Conservation (phyloP, 345 rosid species). For the Populus nigra region DNA sequence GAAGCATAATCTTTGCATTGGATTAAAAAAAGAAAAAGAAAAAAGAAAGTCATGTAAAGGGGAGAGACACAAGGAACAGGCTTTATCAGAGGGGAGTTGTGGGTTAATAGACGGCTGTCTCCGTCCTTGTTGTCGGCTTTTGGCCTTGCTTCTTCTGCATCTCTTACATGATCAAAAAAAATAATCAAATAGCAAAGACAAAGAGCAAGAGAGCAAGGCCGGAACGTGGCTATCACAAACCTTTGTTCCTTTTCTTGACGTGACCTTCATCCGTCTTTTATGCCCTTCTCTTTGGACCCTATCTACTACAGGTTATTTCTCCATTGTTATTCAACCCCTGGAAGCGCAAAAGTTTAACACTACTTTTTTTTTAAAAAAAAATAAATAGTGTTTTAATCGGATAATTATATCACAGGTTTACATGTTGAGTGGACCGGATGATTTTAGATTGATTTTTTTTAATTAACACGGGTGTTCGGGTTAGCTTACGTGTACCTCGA, state of each 20-base stretch:
- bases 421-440: too few species aligned
- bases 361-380: too few species aligned
- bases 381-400: too few species aligned
- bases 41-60: background rate
- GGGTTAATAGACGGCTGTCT: conserved; percentile 59
- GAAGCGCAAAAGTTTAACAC: too few species aligned
- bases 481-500: too few species aligned
- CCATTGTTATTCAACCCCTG: too few species aligned
- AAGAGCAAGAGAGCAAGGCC: background rate
- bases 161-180: conserved; percentile 1
- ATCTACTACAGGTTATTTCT: background rate
- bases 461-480: too few species aligned
- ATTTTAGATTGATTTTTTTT: too few species aligned
- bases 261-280: conserved; percentile 23
- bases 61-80: conserved; percentile 31
- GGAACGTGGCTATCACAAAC: conserved; percentile 24
- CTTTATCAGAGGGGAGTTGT: conserved; percentile 42
- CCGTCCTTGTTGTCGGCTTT: conserved; percentile 55
- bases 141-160: background rate
- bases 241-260: conserved; percentile 16
- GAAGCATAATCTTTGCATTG: too few species aligned
- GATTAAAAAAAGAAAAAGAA: too few species aligned
- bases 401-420: too few species aligned
- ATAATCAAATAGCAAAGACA: background rate
- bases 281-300: background rate